phyloP scores from a whole-genome alignment of 169 alveolate genomes.

The Amoebophrya sp. region DNA sequence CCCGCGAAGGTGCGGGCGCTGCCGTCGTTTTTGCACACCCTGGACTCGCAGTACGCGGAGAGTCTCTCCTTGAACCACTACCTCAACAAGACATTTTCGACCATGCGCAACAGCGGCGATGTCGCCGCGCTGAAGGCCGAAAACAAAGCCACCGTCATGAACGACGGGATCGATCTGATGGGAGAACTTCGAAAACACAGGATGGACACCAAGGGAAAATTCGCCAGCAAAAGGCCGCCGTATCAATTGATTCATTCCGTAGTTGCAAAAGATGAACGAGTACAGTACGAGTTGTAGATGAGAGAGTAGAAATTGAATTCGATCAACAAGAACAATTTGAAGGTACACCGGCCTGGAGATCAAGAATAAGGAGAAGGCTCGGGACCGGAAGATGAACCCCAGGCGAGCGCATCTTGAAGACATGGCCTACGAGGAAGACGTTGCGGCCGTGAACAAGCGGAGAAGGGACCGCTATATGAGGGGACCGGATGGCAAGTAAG shows the following conservation, averaged over 20 bases:
- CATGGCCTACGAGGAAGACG: neutral
- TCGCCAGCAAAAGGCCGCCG: neutral
- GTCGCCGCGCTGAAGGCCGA: neutral
- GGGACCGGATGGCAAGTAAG: too few species aligned
- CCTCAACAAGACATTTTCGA: neutral
- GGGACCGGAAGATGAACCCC: neutral
- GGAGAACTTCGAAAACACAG: neutral
- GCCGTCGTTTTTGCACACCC: neutral
- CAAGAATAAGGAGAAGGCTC: neutral
- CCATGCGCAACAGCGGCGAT: neutral
- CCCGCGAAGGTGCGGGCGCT: neutral
- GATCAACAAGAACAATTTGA: neutral
- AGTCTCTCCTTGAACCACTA: neutral
- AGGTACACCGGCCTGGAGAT: neutral
- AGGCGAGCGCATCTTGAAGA: neutral
- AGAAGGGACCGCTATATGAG: neutral
- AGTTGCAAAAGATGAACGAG: neutral
- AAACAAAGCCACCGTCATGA: neutral
- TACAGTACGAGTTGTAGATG: neutral
- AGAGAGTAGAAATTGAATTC: neutral
- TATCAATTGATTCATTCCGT: neutral
- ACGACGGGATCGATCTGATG: neutral
- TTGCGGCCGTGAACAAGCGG: neutral
- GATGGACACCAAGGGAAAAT: neutral
- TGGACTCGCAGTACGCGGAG: neutral